Evolutionary conservation across 495 filamentous ascomycete species (phyloP).

Genomic region (Platismatia glauca): DNA sequence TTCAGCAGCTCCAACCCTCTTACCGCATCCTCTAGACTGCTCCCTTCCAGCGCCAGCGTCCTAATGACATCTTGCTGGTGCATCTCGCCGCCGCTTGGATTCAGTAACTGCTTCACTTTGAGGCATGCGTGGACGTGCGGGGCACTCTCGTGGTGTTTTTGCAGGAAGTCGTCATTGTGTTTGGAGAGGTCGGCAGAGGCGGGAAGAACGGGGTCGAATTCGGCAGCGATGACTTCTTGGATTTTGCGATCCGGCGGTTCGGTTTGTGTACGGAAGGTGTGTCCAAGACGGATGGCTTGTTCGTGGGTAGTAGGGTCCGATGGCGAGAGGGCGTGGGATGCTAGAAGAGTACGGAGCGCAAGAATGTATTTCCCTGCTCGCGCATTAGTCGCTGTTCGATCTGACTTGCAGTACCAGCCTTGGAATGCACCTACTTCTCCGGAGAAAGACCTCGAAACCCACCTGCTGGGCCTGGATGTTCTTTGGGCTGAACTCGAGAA

Average conservation of each 20-base stretch:
- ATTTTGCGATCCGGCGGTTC: slow-evolving; percentile 51
- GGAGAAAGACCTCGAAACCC: slow-evolving; percentile 82
- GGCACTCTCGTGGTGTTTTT: slow-evolving; percentile 53
- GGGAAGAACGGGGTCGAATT: slow-evolving; percentile 53
- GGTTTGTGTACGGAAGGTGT: slow-evolving; percentile 53
- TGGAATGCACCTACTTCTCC: slow-evolving; percentile 52
- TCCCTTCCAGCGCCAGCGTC: slow-evolving; percentile 43
- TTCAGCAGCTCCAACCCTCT: slow-evolving; percentile 50
- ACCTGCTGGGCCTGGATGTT: slow-evolving; percentile 72
- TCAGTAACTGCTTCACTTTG: slow-evolving; percentile 50
- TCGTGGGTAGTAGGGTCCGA: slow-evolving; percentile 70
- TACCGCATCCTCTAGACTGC: slow-evolving; percentile 48
- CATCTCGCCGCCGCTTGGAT: slow-evolving; percentile 44
- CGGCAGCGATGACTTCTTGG: slow-evolving; percentile 55
- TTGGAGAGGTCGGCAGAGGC: slow-evolving; percentile 46
- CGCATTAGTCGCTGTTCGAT: not conserved
- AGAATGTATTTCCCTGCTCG: slow-evolving; percentile 67
- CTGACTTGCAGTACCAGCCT: not conserved
- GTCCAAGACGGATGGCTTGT: slow-evolving; percentile 33
- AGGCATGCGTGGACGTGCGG: slow-evolving; percentile 56
- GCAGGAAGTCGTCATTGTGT: slow-evolving; percentile 58
- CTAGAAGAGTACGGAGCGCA: slow-evolving; percentile 75
- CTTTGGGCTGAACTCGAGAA: slow-evolving; percentile 75
- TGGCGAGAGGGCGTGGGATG: slow-evolving; percentile 57
- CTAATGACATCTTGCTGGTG: slow-evolving; percentile 52